A percentile compares a stretch with the other conserved stretches of the same genome.
Evolutionary conservation across 345 rosid genomes (phyloP).

Genomic region (Murraya paniculata): DNA sequence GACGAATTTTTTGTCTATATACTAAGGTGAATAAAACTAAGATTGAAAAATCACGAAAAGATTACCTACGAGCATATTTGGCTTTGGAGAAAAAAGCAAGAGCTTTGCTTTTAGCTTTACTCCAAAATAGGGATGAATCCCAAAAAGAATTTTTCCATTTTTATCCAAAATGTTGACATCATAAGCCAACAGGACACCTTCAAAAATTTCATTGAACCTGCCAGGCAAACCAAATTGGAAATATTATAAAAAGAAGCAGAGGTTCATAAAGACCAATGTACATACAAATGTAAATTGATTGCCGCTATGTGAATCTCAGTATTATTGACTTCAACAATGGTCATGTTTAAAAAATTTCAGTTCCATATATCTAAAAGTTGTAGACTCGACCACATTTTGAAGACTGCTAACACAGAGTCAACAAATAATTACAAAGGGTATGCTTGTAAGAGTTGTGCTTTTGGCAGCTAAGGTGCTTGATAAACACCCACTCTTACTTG

Average conservation of each 20-base stretch:
- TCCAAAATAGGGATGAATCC: constrained; percentile 63
- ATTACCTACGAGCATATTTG: constrained; percentile 65
- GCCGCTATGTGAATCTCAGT: neutral
- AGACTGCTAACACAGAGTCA: neutral
- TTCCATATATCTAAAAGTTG: neutral
- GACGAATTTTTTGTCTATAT: neutral
- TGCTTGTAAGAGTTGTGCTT: neutral
- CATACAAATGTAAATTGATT: neutral
- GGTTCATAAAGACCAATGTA: neutral
- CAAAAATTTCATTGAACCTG: constrained; percentile 69
- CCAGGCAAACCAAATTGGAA: constrained; percentile 7
- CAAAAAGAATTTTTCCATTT: constrained; percentile 56
- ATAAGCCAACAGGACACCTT: constrained; percentile 74
- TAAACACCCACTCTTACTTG: too few species aligned
- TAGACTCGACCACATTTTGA: neutral
- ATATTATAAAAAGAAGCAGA: neutral
- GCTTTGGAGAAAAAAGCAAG: constrained; percentile 72
- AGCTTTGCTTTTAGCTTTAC: constrained; percentile 55
- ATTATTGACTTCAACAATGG: neutral
- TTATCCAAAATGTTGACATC: constrained; percentile 45
- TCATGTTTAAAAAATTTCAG: neutral
- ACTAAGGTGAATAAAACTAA: neutral
- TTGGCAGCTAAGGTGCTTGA: neutral
- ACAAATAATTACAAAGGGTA: neutral
- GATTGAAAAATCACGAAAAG: neutral